Evolutionary conservation across 1,284 basidiomycete species (phyloP), one percentile per base, ranked within the genome.

Genomic region (Ustilago curta): DNA sequence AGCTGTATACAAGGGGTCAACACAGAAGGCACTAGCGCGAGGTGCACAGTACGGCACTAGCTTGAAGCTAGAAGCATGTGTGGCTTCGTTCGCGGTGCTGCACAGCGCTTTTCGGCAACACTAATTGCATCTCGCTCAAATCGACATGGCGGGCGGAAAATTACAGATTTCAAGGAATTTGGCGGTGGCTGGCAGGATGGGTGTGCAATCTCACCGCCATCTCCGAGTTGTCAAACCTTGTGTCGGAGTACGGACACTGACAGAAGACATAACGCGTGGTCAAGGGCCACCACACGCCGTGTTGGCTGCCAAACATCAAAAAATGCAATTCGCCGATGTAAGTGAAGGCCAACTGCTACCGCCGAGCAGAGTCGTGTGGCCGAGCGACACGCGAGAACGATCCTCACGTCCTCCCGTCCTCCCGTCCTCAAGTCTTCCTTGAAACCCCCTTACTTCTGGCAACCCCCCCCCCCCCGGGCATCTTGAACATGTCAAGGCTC

Each of bases 361-460:
- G 35, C 35, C 35, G 35, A 37, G 35, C 35, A 37, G 35, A 27
- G 43, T 45, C 43, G 43, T 45, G 43, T 45, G 40, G 40, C n/a
- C 40, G 43, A 37, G 35, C 35, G 14, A 37, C 35, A 37, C 35
- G 14, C 35, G 35, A 32, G 9, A 32, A 44, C 37, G 37, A 39
- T 25, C 23, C 50, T 39, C 9, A n/a, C 7, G 23, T 29, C 19
- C 32, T 35, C n/a, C 16, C 27, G 40, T 14, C 25, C 16, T 37
- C 35, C 9, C 7, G 23, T 29, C 19, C 32, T 35, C n/a, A 16
- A 40, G 40, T 14, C 25, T 37, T 37, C 35, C 12, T 37, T 37
- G 35, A 14, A 18, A n/a, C n/a, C 51, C 40, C 51, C 51, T 53
- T 53, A 27, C 51, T 40, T 53, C 40, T 27, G 40, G 51, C 39